Evolutionary conservation across 768 basidiomycete genomes (phyloP), one percentile per base, ranked within the genome.

Genomic region (Lentinula lateritia): DNA sequence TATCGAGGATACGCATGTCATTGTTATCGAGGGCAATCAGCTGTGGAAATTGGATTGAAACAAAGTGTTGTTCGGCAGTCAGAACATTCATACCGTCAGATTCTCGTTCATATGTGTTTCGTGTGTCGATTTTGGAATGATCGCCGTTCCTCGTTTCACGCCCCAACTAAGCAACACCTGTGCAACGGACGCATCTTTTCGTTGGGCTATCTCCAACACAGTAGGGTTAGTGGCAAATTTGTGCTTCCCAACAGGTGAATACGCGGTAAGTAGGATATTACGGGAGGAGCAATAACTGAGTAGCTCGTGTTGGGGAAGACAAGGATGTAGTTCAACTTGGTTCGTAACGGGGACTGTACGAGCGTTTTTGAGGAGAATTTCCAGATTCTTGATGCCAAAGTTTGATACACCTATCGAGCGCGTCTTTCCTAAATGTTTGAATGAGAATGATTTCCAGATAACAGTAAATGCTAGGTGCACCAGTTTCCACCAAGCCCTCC

Each of bases 81-180:
- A 41, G 13, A 13, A 39, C 5, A 6, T 41, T 6, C 36, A 23
- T 39, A 78, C 76, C 9, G 69, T 66, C 38, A 77, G 66, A 69
- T 87, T 87, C 56, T 77, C 66, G 52, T 66, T 72, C 63, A 84
- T 69, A 8, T 83, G 73, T 36, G 69, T 72, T 34, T 68, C 67
- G 56, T 77, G 72, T 65, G 73, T 75, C 54, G 76, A 77, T 74
- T 87, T 86, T 28, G 86, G 83, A 38, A 86, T 79, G 18, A 84
- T 80, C 10, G 75, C 74, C 9, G 82, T 78, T 12, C 80, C 81
- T 6, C 81, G 74, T 68, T 83, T 77, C 6, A 83, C 79, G 12
- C 75, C 78, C 86, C 85, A 87, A 62, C 81, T 77, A n/a, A 87
- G 75, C 2, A 82, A 68, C 7, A 84, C 75, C 65, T 84, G 83